Evolutionary conservation across 352 stramenopile species (phyloP), one percentile per base, ranked within the genome.

Genomic region (Pythium monospermum): DNA sequence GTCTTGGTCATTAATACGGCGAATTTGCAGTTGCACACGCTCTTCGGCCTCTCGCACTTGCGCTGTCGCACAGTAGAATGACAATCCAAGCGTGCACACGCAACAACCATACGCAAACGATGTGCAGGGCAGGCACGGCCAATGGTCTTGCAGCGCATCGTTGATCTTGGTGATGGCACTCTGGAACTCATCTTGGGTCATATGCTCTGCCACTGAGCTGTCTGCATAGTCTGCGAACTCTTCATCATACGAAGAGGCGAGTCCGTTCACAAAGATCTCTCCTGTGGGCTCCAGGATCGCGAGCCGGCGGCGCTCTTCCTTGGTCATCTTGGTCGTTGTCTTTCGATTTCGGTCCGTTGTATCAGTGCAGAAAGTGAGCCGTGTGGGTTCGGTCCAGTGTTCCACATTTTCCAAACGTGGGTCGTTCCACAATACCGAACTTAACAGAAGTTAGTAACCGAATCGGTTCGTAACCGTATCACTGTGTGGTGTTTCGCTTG

Each of bases 101-200:
- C 83, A 94, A 63, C 83, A 94, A 26, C 78, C 78, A 59, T 90
- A 91, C 13, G 70, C 78, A 28, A 91, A 88, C 6, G 80, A 69
- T 49, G 77, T 86, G 65, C 74, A 89, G 6, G 83, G 83, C 50
- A 94, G 36, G 59, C 83, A 94, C 13, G 83, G 83, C 83, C 83
- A 94, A 56, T 91, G 78, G 59, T 94, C 83, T 48, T 76, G 39
- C 21, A 94, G 63, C 28, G 83, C 83, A 57, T 91, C 77, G 57
- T 94, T 94, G 58, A 94, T 81, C 53, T 79, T 85, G 36, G 50
- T 61, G 33, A 91, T 56, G 21, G 69, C 79, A 39, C 68, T 58
- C 22, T 68, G 49, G 55, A 91, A 94, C 33, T 94, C 83, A 18
- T 82, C 74, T 25, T 39, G 48, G 12, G 75, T 73, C 71, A 94